phyloP scores from a whole-genome alignment of 2,329 filamentous ascomycete genomes.

The Beauveria sp. region DNA sequence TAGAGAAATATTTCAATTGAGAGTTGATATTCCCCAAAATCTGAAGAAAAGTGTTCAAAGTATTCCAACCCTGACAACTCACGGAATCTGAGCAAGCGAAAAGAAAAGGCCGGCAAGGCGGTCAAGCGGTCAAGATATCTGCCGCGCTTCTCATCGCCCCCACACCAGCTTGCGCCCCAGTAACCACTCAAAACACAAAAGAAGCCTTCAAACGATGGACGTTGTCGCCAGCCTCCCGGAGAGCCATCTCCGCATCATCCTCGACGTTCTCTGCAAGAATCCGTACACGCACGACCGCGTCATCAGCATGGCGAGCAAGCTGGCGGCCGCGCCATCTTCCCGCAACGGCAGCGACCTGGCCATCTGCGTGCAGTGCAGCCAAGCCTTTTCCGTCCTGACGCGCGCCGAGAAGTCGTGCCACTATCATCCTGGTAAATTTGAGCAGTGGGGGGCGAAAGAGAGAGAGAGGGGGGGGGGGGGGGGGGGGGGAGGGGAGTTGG shows the following conservation, averaged over 20 bases:
- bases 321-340: background rate
- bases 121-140: background rate
- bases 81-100: no score
- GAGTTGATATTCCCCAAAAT: no score
- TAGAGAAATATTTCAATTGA: no score
- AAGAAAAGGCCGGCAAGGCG: background rate
- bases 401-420: background rate
- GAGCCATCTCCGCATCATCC: background rate
- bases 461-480: no score
- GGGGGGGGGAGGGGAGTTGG: no score
- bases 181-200: background rate
- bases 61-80: no score
- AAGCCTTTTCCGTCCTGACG: background rate
- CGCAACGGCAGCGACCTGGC: background rate
- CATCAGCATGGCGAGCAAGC: background rate
- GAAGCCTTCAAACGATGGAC: background rate
- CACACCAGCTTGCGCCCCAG: background rate
- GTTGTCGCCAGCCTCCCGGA: background rate
- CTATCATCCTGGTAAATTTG: background rate
- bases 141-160: background rate
- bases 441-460: background rate
- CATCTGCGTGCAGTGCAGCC: background rate
- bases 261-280: background rate
- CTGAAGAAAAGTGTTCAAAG: no score
- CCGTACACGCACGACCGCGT: background rate